Evolutionary conservation across 805 yeast species (phyloP).

Genomic region (Kluyveromyces aestuarii): DNA sequence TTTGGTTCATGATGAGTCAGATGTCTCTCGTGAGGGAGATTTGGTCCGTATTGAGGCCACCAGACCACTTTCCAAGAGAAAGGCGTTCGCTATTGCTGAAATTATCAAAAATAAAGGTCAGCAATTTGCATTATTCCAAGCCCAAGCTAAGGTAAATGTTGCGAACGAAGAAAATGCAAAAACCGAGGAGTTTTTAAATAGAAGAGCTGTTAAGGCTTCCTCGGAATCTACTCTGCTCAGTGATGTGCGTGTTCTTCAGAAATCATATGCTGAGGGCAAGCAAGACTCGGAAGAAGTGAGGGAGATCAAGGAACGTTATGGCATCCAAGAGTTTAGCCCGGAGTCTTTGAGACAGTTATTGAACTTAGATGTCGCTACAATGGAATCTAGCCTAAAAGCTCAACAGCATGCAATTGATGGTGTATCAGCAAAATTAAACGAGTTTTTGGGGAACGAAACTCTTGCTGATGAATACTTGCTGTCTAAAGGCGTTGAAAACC

Average conservation of each 20-base stretch:
- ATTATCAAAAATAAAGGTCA: slow-evolving; percentile 85
- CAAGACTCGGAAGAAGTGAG: slow-evolving; percentile 32
- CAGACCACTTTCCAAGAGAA: slow-evolving; percentile 74
- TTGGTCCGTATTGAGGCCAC: slow-evolving; percentile 86
- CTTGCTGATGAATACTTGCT: slow-evolving; percentile 25
- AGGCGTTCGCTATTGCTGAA: slow-evolving; percentile 87
- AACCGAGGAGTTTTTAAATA: slow-evolving; percentile 44
- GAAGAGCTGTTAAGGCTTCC: slow-evolving; percentile 32
- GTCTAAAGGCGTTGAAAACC: slow-evolving; percentile 32
- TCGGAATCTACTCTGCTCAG: slow-evolving; percentile 22
- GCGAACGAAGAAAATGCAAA: slow-evolving; percentile 53
- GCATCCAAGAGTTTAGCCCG: slow-evolving; percentile 40
- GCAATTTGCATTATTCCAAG: slow-evolving; percentile 73
- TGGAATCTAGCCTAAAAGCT: slow-evolving; percentile 22
- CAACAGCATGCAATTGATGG: slow-evolving; percentile 27
- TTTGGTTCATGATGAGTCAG: slow-evolving; percentile 89
- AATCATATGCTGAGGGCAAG: slow-evolving; percentile 19
- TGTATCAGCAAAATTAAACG: slow-evolving; percentile 29
- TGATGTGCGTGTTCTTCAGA: slow-evolving; percentile 23
- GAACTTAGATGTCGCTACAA: slow-evolving; percentile 30
- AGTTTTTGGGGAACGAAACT: slow-evolving; percentile 29
- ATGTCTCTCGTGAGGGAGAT: slow-evolving; percentile 90
- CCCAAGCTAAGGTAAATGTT: slow-evolving; percentile 61
- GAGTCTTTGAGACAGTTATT: slow-evolving; percentile 29
- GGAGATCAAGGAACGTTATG: slow-evolving; percentile 37